These are phyloP conservation scores for Apium graveolens DNA, from an alignment of 129 eudicot genomes.

Conservation along the genomic window DNA sequence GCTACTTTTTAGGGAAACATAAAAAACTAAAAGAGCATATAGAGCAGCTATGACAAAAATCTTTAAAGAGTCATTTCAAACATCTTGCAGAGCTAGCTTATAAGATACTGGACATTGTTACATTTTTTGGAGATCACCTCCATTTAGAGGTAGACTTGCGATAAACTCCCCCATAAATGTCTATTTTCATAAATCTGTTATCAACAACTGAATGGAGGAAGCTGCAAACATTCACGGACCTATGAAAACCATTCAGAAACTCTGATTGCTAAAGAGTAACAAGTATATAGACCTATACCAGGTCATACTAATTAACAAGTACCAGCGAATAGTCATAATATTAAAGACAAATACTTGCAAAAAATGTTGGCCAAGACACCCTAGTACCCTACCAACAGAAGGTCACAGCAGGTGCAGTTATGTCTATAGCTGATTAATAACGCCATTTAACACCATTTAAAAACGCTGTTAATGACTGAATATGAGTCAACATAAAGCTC, in stretches of 20 bases:
- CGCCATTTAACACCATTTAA: background rate
- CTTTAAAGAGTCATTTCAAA: background rate
- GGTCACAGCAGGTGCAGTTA: background rate
- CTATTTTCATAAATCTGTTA: background rate
- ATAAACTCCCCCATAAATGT: background rate
- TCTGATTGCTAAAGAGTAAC: background rate
- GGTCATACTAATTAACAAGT: background rate
- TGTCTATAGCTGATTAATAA: background rate
- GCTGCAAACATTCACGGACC: background rate
- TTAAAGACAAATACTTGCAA: background rate
- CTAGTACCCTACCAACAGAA: background rate
- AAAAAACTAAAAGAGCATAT: background rate
- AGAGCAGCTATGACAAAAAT: background rate
- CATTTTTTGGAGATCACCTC: background rate
- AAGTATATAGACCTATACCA: background rate
- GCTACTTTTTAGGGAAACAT: background rate
- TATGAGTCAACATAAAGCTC: background rate
- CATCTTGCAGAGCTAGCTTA: background rate
- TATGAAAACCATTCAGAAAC: background rate
- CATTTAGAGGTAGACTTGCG: background rate
- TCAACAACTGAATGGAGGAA: background rate
- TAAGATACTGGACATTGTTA: background rate
- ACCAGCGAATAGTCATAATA: background rate
- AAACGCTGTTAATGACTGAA: background rate
- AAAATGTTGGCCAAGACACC: background rate